Percentiles rank a stretch among this genome's conserved stretches.
These are phyloP conservation scores for Macadamia tetraphylla DNA, from an alignment of 164 flowering plant genomes.

Conservation along the genomic window DNA sequence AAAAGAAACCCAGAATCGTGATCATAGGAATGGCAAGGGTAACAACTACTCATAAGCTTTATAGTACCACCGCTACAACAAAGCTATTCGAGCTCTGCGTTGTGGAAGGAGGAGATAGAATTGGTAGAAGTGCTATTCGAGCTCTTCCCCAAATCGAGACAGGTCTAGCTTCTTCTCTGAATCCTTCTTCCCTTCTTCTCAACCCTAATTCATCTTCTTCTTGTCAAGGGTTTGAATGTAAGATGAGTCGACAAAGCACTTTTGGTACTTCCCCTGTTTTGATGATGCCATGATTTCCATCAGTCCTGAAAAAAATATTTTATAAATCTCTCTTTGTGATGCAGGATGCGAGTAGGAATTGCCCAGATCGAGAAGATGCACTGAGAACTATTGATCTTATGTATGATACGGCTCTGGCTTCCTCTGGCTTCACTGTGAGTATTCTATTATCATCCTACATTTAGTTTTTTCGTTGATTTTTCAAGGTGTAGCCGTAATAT, in stretches of 20 bases:
- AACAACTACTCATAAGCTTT: no score
- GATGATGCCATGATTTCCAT: background rate
- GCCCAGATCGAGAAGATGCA: constrained; percentile 61
- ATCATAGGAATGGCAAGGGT: no score
- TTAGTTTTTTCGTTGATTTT: background rate
- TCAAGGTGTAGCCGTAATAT: background rate
- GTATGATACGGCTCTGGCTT: constrained; percentile 62
- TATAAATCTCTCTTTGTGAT: constrained; percentile 2
- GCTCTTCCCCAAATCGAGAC: no score
- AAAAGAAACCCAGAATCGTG: no score
- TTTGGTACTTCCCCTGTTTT: background rate
- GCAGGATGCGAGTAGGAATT: constrained; percentile 58
- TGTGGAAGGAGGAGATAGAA: no score
- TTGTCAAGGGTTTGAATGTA: no score
- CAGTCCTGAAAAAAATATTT: background rate
- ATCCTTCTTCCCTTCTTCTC: no score
- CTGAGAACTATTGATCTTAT: constrained; percentile 65
- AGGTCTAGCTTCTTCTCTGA: no score
- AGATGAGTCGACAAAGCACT: background rate
- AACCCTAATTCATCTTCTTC: no score
- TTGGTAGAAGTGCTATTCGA: no score
- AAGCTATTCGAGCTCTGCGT: no score
- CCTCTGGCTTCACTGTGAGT: constrained; percentile 86
- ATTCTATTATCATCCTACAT: background rate
- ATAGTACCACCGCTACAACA: no score